These are phyloP conservation scores for Fusarium setosum DNA, from an alignment of 2,329 filamentous ascomycete species.

Conservation along the genomic window DNA sequence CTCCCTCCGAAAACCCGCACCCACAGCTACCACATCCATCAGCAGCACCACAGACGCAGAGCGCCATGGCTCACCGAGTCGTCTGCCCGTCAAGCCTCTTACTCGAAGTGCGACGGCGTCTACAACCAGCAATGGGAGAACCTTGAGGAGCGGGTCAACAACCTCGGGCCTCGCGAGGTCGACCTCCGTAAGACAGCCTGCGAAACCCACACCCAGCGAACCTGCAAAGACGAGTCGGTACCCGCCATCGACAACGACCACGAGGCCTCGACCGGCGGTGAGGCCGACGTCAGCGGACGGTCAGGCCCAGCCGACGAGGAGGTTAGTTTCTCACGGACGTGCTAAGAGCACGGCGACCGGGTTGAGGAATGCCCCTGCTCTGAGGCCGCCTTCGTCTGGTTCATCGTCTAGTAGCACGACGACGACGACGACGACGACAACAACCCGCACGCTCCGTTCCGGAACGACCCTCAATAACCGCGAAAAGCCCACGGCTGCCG, in stretches of 20 bases:
- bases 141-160: slow-evolving; percentile 34
- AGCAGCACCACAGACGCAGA: slow-evolving; percentile 33
- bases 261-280: slow-evolving; percentile 41
- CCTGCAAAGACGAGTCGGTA: slow-evolving; percentile 41
- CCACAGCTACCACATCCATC: slow-evolving; percentile 28
- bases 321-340: slow-evolving; percentile 42
- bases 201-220: slow-evolving; percentile 23
- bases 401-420: slow-evolving; percentile 36
- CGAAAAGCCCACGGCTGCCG: slow-evolving; percentile 32
- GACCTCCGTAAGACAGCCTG: slow-evolving; percentile 38
- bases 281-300: slow-evolving; percentile 48
- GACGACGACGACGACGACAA: slow-evolving; percentile 24
- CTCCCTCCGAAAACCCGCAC: slow-evolving; percentile 58
- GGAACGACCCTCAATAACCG: slow-evolving; percentile 28
- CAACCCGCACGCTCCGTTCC: slow-evolving; percentile 29
- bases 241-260: slow-evolving; percentile 49
- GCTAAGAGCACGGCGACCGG: slow-evolving; percentile 49
- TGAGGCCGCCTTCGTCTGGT: slow-evolving; percentile 47
- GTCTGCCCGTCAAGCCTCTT: slow-evolving; percentile 60
- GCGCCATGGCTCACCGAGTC: slow-evolving; percentile 59
- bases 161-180: slow-evolving; percentile 31
- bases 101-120: slow-evolving; percentile 48
- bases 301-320: slow-evolving; percentile 32
- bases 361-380: slow-evolving; percentile 39
- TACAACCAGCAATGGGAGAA: slow-evolving; percentile 34